Evolutionary conservation across 192 early-diverging fungal species (phyloP).

Genomic region (Spizellomyces punctatus): DNA sequence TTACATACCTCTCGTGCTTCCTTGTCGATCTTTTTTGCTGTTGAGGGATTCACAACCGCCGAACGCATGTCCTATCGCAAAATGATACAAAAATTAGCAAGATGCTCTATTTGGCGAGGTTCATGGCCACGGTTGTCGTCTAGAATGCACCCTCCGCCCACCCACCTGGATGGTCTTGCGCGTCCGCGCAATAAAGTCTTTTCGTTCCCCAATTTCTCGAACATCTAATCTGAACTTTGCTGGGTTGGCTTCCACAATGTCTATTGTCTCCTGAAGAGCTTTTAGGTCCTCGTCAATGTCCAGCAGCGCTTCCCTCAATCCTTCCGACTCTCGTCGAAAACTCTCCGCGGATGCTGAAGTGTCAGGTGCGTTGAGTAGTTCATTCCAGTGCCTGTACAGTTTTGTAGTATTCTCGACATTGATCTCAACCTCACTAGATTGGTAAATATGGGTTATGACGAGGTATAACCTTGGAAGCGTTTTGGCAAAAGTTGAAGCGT

Average conservation of each 20-base stretch:
- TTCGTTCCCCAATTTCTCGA: slow-evolving; percentile 41
- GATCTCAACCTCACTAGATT: slow-evolving; percentile 28
- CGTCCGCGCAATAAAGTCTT: slow-evolving; percentile 38
- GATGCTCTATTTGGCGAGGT: background rate
- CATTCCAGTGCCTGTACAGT: slow-evolving; percentile 31
- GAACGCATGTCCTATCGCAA: slow-evolving; percentile 31
- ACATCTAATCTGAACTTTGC: slow-evolving; percentile 41
- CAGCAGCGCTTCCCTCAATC: slow-evolving; percentile 23
- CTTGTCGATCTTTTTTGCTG: slow-evolving; percentile 17
- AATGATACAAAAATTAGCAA: background rate
- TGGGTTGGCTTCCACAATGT: slow-evolving; percentile 49
- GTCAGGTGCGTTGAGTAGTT: slow-evolving; percentile 27
- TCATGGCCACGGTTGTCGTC: background rate
- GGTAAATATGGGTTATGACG: background rate
- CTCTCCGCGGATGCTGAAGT: slow-evolving; percentile 22
- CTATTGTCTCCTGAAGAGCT: slow-evolving; percentile 50
- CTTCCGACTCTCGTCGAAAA: slow-evolving; percentile 23
- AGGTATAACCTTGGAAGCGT: background rate
- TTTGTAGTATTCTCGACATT: slow-evolving; percentile 23
- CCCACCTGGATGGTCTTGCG: slow-evolving; percentile 26
- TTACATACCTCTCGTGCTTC: slow-evolving; percentile 29
- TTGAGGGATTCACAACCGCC: slow-evolving; percentile 21
- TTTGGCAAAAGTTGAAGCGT: background rate
- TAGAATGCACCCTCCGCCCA: background rate
- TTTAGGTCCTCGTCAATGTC: slow-evolving; percentile 45